Evolutionary conservation across 2,329 filamentous ascomycete genomes (phyloP), one percentile per base, ranked within the genome.

Genomic region (Ramularia collo-cygni): DNA sequence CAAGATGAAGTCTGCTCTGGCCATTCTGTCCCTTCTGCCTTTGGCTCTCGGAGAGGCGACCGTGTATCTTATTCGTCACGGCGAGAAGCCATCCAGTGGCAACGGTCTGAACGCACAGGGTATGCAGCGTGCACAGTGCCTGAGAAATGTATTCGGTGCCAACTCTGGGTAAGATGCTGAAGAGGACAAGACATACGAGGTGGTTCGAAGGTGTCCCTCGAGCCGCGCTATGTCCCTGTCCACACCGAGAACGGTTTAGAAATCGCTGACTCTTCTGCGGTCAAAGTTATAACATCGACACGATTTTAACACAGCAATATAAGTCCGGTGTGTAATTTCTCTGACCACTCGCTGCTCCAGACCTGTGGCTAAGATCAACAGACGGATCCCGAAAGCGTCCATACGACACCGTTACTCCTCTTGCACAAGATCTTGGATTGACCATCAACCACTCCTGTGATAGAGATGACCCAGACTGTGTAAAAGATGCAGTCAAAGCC

Each of bases 1-100:
- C 24, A 52, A 10, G 21, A 50, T 54, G 51, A 52, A 54, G 39
- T 43, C 40, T 15, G 28, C 40, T 3, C 16, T 51, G 19, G 29
- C 44, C 8, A 13, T 49, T 13, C 33, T 48, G 16, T 33, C 19
- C 24, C 17, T 54, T 8, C 8, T 48, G 27, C 28, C 46, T 10
- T 27, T 55, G 14, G 52, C 42, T 4, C 29, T 49, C 2, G 54
- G 50, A 10, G 37, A 57, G 12, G 68, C 75, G 1, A 79, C 70
- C 1, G 72, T 81, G 21, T 81, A 78, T 54, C 61, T 81, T 7
- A 81, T 81, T 55, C 72, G 77, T 13, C 77, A 81, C 48, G 77
- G 77, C 43, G 77, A 81, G 58, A 81, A 81, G 58, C 76, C 77
- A 2, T 41, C 53, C 1, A 10, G 10, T 24, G 66, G 64, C 24